Evolutionary conservation across 1,139 yeast genomes (phyloP), one percentile per base, ranked within the genome.

Genomic region (Sugiyamaella sp.): DNA sequence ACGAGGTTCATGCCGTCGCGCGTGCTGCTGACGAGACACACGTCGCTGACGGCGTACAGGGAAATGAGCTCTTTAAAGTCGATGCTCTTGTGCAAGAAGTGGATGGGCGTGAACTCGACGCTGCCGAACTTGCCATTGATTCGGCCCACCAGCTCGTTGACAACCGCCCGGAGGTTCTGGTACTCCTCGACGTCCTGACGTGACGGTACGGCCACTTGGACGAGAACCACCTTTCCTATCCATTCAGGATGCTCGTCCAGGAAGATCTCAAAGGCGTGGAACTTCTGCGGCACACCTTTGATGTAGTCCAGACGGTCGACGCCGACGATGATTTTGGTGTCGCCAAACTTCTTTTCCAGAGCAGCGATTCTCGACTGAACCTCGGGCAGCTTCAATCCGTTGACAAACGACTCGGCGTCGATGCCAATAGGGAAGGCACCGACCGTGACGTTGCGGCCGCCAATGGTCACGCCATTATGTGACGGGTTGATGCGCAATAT

Each of bases 391-490:
- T 83, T 76, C 62, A 93, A 73, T 0, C 97, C 98, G 40, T 85
- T 89, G 12, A 85, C 75, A 69, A 95, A 95, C 63, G 88, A 89
- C 56, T 89, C 96, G 20, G 90, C 96, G 66, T 95, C 99, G 59
- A 95, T 93, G 56, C 99, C 99, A 63, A 95, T 93, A 16, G 99
- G 99, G 80, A 91, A 93, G 0, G 98, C 98, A 16, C 97, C 97
- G 35, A 93, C 91, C 27, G 83, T 84, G 45, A 93, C 95, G 56
- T 82, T 81, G 51, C 93, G 76, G 27, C 90, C 89, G 51, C 83
- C 76, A 68, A 80, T 89, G 61, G 86, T 85, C 27, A 93, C 89
- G 14, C 97, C 97, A 63, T 91, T 93, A 4, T 99, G 99, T 56
- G 89, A 76, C 0, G 97, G 90, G 46, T 84, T 85, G 14, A 90